Evolutionary conservation across 495 filamentous ascomycete species (phyloP), one percentile per base, ranked within the genome.

Genomic region (Chaetomium fimeti): DNA sequence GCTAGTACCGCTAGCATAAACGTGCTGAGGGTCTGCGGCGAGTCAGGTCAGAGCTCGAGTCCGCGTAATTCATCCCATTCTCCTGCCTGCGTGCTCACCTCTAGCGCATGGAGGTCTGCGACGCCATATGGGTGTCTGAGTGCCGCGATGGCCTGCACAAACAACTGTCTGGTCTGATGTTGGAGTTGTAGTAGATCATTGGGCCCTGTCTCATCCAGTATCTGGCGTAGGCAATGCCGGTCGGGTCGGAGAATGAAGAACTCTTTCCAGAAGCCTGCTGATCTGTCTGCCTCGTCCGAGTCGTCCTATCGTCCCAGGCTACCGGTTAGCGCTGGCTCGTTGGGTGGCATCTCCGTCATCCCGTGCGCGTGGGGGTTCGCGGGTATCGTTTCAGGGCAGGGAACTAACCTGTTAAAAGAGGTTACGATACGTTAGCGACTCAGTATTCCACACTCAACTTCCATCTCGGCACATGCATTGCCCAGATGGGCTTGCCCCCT

Each of bases 221-320:
- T 82, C 45, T 76, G 76, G 66, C 83, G 83, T n/a, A n/a, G n/a
- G n/a, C 60, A 98, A 76, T 57, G 85, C 45, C 83, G 81, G 72
- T 96, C 89, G 36, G 94, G 93, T 56, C 84, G 84, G 55, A 97
- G 82, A 47, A 98, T 81, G 77, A 98, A 98, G 77, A 98, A 91
- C 77, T 97, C 93, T 59, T 85, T 83, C 95, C 94, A 99, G 77
- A 97, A 99, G 11, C 92, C 94, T 64, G 97, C 91, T 0, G 89
- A 84, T 57, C 86, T 87, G 45, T 83, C 77, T 63, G 82, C 83
- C 51, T 91, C 88, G 48, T 87, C 83, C 68, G 83, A 75, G 38
- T 86, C 81, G 60, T 77, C 74, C 75, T 79, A 51, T 12, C 12
- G 32, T 25, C 40, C 36, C 12, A 15, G 47, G 11, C 7, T 60